Percentiles rank a stretch among this genome's conserved stretches.
Evolutionary conservation across 2,329 filamentous ascomycete genomes (phyloP).

Genomic region (Pyrenophora graminea): DNA sequence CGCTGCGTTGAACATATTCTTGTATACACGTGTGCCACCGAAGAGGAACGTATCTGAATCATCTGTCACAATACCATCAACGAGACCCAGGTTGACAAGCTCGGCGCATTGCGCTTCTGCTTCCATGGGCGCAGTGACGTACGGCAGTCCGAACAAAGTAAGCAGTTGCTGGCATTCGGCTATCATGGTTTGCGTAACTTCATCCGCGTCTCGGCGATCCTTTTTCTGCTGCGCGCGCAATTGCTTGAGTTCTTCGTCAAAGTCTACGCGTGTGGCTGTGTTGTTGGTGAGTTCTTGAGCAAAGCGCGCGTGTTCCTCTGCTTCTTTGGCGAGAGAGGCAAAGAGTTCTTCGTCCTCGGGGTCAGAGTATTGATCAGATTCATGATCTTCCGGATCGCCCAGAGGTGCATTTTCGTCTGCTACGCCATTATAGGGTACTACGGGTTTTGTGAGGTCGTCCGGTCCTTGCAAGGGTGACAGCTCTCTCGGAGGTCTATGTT

Average conservation of each 20-base stretch:
- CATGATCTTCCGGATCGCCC: conserved; percentile 31
- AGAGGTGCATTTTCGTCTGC: conserved; percentile 35
- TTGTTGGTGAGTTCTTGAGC: conserved; percentile 83
- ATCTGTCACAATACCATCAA: conserved; percentile 97
- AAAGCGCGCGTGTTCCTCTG: conserved; percentile 91
- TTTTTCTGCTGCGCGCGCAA: conserved; percentile 95
- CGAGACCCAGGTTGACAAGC: conserved; percentile 80
- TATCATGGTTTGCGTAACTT: conserved; percentile 96
- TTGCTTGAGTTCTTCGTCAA: conserved; percentile 84
- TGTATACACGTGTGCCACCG: conserved; percentile 94
- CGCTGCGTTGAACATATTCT: conserved; percentile 99
- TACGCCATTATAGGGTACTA: conserved; percentile 37
- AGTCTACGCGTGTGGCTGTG: conserved; percentile 69
- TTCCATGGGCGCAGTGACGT: conserved; percentile 98
- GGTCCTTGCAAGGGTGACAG: conserved; percentile 37
- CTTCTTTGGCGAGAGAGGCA: conserved; percentile 82
- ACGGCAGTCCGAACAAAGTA: conserved; percentile 88
- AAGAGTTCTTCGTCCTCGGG: conserved; percentile 91
- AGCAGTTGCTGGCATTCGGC: conserved; percentile 91
- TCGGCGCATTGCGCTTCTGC: conserved; percentile 97
- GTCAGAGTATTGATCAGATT: conserved; percentile 64
- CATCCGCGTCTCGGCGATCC: conserved; percentile 91
- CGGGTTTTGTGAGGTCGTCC: conserved; percentile 33
- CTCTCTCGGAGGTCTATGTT: conserved; percentile 21
- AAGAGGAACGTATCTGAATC: conserved; percentile 97